phyloP scores from a whole-genome alignment of 2,329 filamentous ascomycete genomes.

The Penicillium sp. region DNA sequence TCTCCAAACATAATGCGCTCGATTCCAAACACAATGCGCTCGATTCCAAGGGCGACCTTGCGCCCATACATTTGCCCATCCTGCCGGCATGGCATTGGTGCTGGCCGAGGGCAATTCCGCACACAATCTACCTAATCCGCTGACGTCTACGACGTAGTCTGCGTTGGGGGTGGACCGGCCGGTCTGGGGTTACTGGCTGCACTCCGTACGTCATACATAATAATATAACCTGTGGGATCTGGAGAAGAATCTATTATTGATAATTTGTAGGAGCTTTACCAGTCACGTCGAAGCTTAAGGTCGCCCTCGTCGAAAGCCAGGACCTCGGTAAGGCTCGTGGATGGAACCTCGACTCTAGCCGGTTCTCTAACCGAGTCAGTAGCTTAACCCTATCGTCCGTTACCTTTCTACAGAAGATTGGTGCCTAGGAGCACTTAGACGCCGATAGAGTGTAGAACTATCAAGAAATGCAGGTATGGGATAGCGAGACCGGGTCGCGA shows the following conservation, averaged over 20 bases:
- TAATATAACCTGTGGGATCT: not conserved
- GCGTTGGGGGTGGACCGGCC: constrained; percentile 84
- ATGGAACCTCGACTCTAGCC: constrained; percentile 64
- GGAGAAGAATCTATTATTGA: constrained; percentile 4
- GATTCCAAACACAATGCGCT: constrained; percentile 37
- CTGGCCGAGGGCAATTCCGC: constrained; percentile 32
- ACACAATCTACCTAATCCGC: constrained; percentile 44
- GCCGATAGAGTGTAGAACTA: constrained; percentile 77
- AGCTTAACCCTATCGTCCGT: constrained; percentile 88
- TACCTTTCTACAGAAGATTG: constrained; percentile 77
- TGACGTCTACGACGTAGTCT: constrained; percentile 90
- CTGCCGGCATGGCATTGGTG: constrained; percentile 33
- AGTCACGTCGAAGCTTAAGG: constrained; percentile 70
- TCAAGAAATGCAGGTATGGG: constrained; percentile 98
- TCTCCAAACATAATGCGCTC: constrained; percentile 35
- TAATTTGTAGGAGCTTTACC: constrained; percentile 66
- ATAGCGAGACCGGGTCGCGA: constrained; percentile 80
- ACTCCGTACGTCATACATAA: constrained; percentile 59
- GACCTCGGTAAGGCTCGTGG: constrained; percentile 68
- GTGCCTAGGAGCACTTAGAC: constrained; percentile 78
- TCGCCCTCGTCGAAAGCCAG: constrained; percentile 89
- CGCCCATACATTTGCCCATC: constrained; percentile 44
- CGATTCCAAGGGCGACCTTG: constrained; percentile 30
- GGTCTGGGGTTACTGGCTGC: constrained; percentile 79
- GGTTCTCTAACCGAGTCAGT: constrained; percentile 92